Base-by-base conservation (phyloP, 768 basidiomycete species). In the Russula griseocarnosa region DNA sequence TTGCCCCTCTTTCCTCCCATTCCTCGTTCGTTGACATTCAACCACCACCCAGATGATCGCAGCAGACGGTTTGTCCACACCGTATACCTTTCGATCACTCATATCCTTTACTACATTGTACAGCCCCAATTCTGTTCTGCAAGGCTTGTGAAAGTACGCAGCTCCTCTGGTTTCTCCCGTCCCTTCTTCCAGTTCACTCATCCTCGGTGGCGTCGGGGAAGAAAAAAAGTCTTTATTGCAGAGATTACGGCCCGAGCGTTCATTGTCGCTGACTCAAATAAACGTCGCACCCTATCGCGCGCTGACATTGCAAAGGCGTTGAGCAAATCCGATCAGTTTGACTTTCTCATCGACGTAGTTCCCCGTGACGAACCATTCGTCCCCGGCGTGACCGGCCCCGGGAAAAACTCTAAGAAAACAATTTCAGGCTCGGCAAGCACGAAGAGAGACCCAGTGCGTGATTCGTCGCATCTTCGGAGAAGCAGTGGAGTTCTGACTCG, bases 61-160 rank as follows among this genome's bases (percentile, higher is more conserved):
- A 58, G 93, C 94, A 62, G 96, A 99, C 75, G 91, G 91, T 91
- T 72, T 63, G 80, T 71, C 53, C 47, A 26, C 51, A 42, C 62
- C 68, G 62, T 65, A 58, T 58, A 54, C 62, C 53, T 67, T 58
- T 68, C 57, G 22, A 46, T 47, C 69, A 53, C 54, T 9, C 54
- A 47, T 50, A 47, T 58, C 50, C 46, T 61, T 67, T 40, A 58
- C 46, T 40, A 44, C 47, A 28, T 50, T 47, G 18, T 30, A 44
- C 69, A 89, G 96, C 94, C 11, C 96, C 96, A 7, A 90, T 98
- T 63, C 78, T 98, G 44, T 96, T 98, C 75, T 94, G 93, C 78
- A 98, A 98, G 76, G 96, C 96, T 59, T 98, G 96, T 76, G 96
- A 98, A 82, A 90, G 96, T 98, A 70, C 71, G 93, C 85, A 11